Percentiles rank a stretch among this genome's conserved stretches.
phyloP scores from a whole-genome alignment of 2,329 filamentous ascomycete species.

The Lasiodiplodia sp. region DNA sequence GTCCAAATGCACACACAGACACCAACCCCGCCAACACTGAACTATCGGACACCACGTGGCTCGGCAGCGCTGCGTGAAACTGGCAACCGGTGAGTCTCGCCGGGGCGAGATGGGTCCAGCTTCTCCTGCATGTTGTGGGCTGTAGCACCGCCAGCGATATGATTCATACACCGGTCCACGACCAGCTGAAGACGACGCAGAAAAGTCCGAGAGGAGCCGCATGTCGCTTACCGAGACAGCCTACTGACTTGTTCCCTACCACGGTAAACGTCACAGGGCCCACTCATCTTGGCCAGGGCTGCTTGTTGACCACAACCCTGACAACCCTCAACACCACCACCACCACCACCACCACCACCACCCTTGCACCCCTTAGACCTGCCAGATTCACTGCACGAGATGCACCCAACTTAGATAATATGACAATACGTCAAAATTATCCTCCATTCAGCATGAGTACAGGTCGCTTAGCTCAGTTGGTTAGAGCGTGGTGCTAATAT shows the following conservation, averaged over 20 bases:
- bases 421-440: too few relatives aligned
- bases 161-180: conserved; percentile 1
- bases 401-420: too few relatives aligned
- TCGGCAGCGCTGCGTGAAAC: neutral
- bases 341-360: neutral
- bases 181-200: neutral
- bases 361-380: neutral
- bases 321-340: neutral
- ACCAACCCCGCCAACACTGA: conserved; percentile 8
- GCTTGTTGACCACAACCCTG: neutral
- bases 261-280: neutral
- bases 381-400: too few relatives aligned
- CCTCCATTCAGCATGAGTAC: neutral
- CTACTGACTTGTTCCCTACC: neutral
- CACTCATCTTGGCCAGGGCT: neutral
- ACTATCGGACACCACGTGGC: conserved; percentile 7
- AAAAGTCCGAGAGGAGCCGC: conserved; percentile 7
- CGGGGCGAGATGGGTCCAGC: neutral
- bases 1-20: neutral
- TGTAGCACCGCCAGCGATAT: neutral
- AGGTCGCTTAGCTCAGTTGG: conserved; percentile 34
- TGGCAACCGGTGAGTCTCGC: neutral
- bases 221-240: neutral
- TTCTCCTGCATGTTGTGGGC: neutral
- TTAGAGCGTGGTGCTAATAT: conserved; percentile 35